Conservation (phyloP, 1,284 basidiomycete genomes). For the Kalmanozyma brasiliensis region DNA sequence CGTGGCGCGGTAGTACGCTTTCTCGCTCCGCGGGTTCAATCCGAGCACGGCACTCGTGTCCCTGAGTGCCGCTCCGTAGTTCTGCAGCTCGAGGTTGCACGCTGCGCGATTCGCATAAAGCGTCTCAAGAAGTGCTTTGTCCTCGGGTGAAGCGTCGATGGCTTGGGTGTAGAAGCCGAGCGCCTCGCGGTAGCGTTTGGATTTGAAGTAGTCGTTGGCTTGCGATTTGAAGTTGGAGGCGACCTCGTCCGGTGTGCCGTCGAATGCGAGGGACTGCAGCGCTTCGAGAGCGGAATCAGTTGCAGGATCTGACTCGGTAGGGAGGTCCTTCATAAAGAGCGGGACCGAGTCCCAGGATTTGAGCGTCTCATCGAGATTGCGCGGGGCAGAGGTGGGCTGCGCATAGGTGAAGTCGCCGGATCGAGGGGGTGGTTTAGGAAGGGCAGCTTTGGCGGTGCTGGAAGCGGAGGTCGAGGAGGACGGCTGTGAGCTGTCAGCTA, state of each 20-base stretch:
- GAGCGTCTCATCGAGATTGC: constrained; percentile 35
- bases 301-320: constrained; percentile 68
- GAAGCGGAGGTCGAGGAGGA: background rate
- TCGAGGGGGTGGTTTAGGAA: constrained; percentile 25
- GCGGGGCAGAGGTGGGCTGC: constrained; percentile 13
- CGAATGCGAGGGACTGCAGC: constrained; percentile 84
- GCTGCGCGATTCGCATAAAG: constrained; percentile 81
- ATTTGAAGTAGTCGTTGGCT: constrained; percentile 91
- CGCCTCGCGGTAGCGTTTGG: constrained; percentile 86
- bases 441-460: background rate
- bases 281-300: constrained; percentile 75
- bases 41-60: constrained; percentile 25
- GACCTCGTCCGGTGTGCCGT: constrained; percentile 91
- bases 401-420: constrained; percentile 28
- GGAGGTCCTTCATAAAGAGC: constrained; percentile 91
- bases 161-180: constrained; percentile 89
- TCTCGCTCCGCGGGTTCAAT: constrained; percentile 49
- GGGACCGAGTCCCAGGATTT: constrained; percentile 71
- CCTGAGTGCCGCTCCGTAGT: constrained; percentile 25
- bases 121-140: constrained; percentile 74
- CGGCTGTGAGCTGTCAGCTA: background rate
- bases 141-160: constrained; percentile 81
- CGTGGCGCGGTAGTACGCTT: constrained; percentile 63
- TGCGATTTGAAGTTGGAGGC: constrained; percentile 93
- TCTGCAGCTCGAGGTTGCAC: constrained; percentile 87